Evolutionary conservation across 257 asterid species (phyloP).

Genomic region (Vinca minor): DNA sequence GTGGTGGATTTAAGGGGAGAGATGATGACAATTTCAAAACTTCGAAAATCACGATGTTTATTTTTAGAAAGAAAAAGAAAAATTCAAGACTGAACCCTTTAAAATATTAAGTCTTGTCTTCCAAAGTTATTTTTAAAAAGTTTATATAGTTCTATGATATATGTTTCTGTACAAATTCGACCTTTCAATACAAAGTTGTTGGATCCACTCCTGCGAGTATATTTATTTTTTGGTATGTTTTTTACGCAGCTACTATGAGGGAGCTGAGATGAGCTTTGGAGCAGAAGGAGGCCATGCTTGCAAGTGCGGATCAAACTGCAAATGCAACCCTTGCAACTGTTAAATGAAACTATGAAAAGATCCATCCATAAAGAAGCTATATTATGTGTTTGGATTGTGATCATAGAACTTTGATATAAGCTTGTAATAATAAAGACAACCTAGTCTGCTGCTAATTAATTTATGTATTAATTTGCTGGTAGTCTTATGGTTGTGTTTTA

Average conservation of each 20-base stretch:
- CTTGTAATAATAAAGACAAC: conserved; percentile 10
- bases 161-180: too few relatives aligned
- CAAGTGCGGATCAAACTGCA: conserved; percentile 27
- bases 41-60: too few relatives aligned
- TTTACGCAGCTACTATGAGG: conserved; percentile 15
- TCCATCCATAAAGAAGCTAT: not conserved
- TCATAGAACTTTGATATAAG: not conserved
- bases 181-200: too few relatives aligned
- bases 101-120: too few relatives aligned
- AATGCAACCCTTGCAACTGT: conserved; percentile 27
- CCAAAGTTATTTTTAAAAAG: too few relatives aligned
- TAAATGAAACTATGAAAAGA: not conserved
- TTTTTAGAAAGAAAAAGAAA: too few relatives aligned
- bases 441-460: not conserved
- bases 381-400: not conserved
- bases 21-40: too few relatives aligned
- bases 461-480: not conserved
- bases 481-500: not conserved
- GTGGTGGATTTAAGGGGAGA: too few relatives aligned
- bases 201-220: too few relatives aligned
- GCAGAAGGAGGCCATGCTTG: conserved; percentile 28
- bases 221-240: too few relatives aligned
- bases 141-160: too few relatives aligned
- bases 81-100: too few relatives aligned
- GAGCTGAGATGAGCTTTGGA: conserved; percentile 19